Evolutionary conservation across 2,329 filamentous ascomycete species (phyloP).

Genomic region (Zymoseptoria ardabiliae): DNA sequence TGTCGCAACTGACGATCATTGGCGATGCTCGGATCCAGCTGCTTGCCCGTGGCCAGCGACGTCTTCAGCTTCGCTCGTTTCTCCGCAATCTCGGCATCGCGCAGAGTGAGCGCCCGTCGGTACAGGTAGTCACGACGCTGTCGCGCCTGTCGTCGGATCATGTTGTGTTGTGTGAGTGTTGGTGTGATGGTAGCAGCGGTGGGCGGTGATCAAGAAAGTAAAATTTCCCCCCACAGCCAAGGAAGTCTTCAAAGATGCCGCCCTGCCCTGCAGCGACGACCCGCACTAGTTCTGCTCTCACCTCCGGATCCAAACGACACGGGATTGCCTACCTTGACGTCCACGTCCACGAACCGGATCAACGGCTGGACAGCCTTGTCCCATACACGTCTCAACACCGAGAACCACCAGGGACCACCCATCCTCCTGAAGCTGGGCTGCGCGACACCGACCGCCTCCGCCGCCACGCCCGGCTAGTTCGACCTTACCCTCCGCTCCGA

Average conservation of each 20-base stretch:
- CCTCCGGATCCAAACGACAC: conserved; percentile 1
- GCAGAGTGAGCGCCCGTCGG: conserved; percentile 74
- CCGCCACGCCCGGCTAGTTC: not conserved
- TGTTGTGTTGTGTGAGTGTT: conserved; percentile 26
- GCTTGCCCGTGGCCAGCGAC: conserved; percentile 82
- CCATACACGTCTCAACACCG: not conserved
- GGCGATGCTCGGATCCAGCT: conserved; percentile 71
- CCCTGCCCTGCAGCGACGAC: not conserved
- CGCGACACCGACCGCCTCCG: not conserved
- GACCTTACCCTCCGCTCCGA: not conserved
- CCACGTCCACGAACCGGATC: not conserved
- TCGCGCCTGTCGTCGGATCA: conserved; percentile 62
- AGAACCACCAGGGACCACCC: not conserved
- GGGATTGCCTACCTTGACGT: conserved; percentile 2
- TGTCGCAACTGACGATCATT: conserved; percentile 77
- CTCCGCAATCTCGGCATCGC: conserved; percentile 86
- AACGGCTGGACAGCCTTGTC: not conserved
- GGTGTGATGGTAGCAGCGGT: no score
- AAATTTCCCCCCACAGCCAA: not conserved
- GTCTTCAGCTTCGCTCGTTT: conserved; percentile 81
- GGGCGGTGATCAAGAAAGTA: not conserved
- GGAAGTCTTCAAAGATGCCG: not conserved
- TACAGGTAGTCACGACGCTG: conserved; percentile 85
- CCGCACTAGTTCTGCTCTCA: conserved; percentile 1
- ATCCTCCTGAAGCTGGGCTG: not conserved